Evolutionary conservation across 192 early-diverging fungal species (phyloP).

Genomic region (Backusella tuberculispora): DNA sequence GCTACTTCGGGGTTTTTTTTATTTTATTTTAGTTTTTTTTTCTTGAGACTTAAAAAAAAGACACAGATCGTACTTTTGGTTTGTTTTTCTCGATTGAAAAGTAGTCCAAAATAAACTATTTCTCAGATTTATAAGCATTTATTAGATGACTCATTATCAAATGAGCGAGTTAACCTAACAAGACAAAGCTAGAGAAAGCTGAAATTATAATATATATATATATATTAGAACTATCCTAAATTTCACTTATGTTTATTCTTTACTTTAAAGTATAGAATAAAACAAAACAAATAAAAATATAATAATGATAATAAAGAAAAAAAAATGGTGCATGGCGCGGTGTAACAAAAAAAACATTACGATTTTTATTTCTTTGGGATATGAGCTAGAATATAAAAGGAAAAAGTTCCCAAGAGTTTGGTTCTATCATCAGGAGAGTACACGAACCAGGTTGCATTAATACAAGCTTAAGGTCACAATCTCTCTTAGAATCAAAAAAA

Average conservation of each 20-base stretch:
- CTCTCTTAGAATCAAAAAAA: background rate
- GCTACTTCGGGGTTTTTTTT: background rate
- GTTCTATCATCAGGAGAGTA: background rate
- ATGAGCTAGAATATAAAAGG: background rate
- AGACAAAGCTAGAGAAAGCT: too few relatives aligned
- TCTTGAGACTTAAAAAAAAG: slow-evolving; percentile 1
- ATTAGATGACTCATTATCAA: background rate
- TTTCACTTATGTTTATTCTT: background rate
- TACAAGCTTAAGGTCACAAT: background rate
- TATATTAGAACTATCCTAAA: background rate
- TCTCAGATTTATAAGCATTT: background rate
- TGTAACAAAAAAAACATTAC: too few relatives aligned
- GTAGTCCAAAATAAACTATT: background rate
- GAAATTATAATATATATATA: too few relatives aligned
- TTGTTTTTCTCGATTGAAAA: background rate
- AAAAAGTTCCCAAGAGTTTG: background rate
- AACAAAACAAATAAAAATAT: background rate
- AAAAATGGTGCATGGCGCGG: background rate
- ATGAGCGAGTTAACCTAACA: background rate
- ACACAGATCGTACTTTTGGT: too few relatives aligned
- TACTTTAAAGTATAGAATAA: background rate
- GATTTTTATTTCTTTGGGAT: background rate
- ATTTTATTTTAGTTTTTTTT: background rate
- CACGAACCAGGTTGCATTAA: background rate
- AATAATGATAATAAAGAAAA: background rate